Base-by-base conservation (phyloP, 306 rosid species). In the Mimosa bimucronata region DNA sequence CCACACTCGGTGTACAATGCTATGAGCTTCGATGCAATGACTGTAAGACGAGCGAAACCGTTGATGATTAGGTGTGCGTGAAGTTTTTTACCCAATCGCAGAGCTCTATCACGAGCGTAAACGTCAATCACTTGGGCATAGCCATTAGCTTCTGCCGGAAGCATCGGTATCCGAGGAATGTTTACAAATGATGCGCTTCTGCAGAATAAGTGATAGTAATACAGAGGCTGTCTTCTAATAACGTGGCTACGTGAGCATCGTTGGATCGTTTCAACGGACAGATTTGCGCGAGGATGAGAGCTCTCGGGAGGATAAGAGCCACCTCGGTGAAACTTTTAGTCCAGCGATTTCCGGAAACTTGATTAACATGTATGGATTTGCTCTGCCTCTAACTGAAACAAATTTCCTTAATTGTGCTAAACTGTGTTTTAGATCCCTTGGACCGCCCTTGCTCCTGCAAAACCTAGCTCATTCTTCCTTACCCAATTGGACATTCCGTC, bases 11-110 rank as follows among this genome's bases (percentile, higher is more conserved):
- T 48, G 73, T 91, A 94, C 4, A 92, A 64, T 1, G 83, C 69
- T 0, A 94, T 75, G 80, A 94, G 90, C 79, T 90, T 92, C 68
- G 97, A 81, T 34, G 94, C 92, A 11, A 88, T 74, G 44, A 82
- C 79, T 66, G 86, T 88, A 30, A 82, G 81, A 83, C 84, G 79
- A 50, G 80, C 81, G 45, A 80, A 75, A 13, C 98, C 97, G 3
- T 53, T 86, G 77, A 84, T 79, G 81, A 88, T 86, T 42, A 94
- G 83, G 82, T 80, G 95, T 14, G 97, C 95, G 58, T 94, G 98
- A 74, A 94, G 94, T 41, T 80, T 84, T 86, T 74, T 92, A 55
- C 89, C 97, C 3, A 65, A 75, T 1, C 74, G 82, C 74, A 88
- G 31, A 8, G 94, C 84, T 83, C 88, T 84, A 64, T 82, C 80